These are phyloP conservation scores for Ganoderma leucocontextum DNA, from an alignment of 1,284 basidiomycete genomes.

Conservation along the genomic window DNA sequence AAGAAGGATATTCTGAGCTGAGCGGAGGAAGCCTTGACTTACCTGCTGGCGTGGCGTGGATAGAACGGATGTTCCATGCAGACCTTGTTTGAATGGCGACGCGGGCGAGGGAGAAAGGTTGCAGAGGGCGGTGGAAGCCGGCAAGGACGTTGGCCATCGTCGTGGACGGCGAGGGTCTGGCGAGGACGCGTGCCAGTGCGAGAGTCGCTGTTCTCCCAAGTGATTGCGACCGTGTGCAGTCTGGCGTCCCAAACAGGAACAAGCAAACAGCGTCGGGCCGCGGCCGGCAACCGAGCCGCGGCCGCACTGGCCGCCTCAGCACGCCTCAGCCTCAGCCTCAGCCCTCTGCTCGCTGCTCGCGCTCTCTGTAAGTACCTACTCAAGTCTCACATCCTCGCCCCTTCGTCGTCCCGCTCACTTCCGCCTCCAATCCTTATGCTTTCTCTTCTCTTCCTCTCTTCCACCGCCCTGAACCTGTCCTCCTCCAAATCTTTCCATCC, in stretches of 20 bases:
- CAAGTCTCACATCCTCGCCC: too few relatives aligned
- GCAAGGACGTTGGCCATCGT: conserved; percentile 25
- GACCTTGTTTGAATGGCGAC: not conserved
- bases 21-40: not conserved
- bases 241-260: not conserved
- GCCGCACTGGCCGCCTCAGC: too few relatives aligned
- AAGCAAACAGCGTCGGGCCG: not conserved
- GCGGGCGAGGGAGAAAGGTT: conserved; percentile 4
- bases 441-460: too few relatives aligned
- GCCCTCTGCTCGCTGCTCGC: too few relatives aligned
- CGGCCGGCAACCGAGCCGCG: too few relatives aligned
- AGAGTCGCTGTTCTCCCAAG: not conserved
- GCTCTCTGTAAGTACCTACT: too few relatives aligned
- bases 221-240: not conserved
- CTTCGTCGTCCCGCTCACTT: too few relatives aligned
- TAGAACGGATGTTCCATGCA: conserved; percentile 6
- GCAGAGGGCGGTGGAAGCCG: conserved; percentile 18
- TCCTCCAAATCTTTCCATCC: too few relatives aligned
- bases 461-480: too few relatives aligned
- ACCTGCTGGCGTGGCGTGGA: conserved; percentile 34
- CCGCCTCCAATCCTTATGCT: too few relatives aligned
- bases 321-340: too few relatives aligned
- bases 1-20: not conserved
- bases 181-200: not conserved
- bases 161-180: conserved; percentile 14